Conservation (phyloP, 2,329 filamentous ascomycete species). For the Colletotrichum sublineola region DNA sequence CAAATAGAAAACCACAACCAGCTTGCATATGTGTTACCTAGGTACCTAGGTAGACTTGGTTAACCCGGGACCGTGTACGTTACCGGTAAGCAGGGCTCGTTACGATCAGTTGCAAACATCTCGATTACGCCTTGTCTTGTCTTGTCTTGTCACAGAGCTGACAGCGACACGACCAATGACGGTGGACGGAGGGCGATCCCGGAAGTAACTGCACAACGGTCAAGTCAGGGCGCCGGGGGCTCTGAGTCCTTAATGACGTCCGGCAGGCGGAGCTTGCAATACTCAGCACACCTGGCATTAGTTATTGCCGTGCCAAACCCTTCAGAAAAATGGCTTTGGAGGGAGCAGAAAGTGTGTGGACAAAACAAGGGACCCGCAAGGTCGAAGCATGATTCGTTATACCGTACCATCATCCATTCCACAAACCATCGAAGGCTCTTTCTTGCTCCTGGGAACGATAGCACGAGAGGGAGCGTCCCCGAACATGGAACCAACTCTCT, state of each 20-base stretch:
- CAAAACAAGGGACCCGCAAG: conserved; percentile 3
- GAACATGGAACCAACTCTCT: not conserved
- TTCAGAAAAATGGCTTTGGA: not conserved
- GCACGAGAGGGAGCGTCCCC: not conserved
- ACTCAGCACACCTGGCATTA: not conserved
- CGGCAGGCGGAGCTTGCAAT: not conserved
- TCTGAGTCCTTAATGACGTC: conserved; percentile 1
- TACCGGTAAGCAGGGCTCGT: conserved; percentile 4
- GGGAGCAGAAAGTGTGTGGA: not conserved
- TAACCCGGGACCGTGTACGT: conserved; percentile 5
- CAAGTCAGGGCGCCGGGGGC: not conserved
- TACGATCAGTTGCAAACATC: not conserved
- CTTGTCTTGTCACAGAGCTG: not conserved
- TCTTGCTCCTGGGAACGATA: not conserved
- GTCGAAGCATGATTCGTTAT: conserved; percentile 28
- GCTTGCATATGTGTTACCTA: conserved; percentile 6
- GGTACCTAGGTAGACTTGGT: not conserved
- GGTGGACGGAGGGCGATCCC: not conserved
- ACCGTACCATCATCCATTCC: conserved; percentile 10
- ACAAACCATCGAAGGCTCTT: not conserved
- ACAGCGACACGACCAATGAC: not conserved
- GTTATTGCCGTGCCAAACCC: not conserved
- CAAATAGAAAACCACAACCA: conserved; percentile 1
- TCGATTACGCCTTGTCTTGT: conserved; percentile 3
- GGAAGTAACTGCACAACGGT: not conserved